These are phyloP conservation scores for Trichoderma virens DNA, from an alignment of 495 filamentous ascomycete genomes.

Conservation along the genomic window DNA sequence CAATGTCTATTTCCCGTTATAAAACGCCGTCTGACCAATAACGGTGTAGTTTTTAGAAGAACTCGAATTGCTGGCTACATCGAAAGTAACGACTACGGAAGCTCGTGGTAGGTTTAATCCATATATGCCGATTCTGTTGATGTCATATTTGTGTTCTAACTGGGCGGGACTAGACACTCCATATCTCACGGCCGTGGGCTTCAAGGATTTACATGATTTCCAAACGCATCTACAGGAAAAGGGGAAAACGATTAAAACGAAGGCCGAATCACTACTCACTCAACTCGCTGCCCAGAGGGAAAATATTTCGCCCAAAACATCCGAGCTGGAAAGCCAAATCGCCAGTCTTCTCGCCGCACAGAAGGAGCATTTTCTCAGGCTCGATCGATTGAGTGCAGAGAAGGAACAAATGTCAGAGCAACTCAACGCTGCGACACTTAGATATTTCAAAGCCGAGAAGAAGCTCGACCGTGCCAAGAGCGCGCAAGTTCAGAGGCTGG, in stretches of 20 bases:
- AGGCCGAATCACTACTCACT: conserved; percentile 33
- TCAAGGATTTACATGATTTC: conserved; percentile 64
- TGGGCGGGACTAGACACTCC: too few relatives aligned
- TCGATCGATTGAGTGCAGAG: conserved; percentile 68
- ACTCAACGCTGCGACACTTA: conserved; percentile 73
- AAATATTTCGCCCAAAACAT: conserved; percentile 53
- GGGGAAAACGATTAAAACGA: conserved; percentile 37
- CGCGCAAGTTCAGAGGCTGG: conserved; percentile 81
- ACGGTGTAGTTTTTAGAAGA: conserved; percentile 70
- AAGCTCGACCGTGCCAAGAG: conserved; percentile 84
- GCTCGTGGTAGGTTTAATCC: conserved; percentile 43
- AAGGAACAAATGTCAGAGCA: conserved; percentile 78
- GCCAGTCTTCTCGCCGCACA: conserved; percentile 67
- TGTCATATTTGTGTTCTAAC: too few relatives aligned
- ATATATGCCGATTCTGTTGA: neutral
- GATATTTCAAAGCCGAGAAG: conserved; percentile 92
- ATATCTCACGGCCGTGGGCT: conserved; percentile 56
- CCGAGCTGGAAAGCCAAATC: conserved; percentile 64
- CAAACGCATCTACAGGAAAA: conserved; percentile 65
- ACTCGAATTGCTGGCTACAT: conserved; percentile 58
- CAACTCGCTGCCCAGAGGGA: conserved; percentile 32
- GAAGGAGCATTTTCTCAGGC: conserved; percentile 67
- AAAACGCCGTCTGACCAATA: conserved; percentile 23
- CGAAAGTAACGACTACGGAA: conserved; percentile 34
- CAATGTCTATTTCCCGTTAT: neutral